Evolutionary conservation across 2,329 filamentous ascomycete species (phyloP).

Genomic region (Phaeosphaeria sp.): DNA sequence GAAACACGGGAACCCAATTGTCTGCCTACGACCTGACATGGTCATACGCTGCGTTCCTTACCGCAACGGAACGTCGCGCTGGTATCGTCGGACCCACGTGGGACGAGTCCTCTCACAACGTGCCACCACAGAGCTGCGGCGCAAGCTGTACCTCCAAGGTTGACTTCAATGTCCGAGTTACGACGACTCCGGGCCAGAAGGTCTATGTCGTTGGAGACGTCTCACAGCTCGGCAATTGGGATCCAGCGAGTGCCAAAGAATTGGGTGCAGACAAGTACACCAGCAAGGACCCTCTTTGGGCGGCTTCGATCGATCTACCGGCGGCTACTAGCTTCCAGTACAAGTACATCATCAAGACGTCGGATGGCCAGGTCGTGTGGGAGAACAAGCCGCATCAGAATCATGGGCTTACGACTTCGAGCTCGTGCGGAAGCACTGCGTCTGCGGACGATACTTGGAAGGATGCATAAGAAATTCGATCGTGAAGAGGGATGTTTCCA

Average conservation of each 20-base stretch:
- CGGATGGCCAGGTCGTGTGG: slow-evolving; percentile 53
- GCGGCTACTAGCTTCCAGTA: slow-evolving; percentile 53
- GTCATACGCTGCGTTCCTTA: slow-evolving; percentile 75
- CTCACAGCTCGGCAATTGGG: slow-evolving; percentile 53
- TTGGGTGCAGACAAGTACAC: slow-evolving; percentile 54
- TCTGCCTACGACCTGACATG: slow-evolving; percentile 74
- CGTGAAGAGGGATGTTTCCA: not conserved
- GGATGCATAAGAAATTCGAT: not conserved
- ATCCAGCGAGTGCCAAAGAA: slow-evolving; percentile 45
- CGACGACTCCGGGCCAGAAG: slow-evolving; percentile 57
- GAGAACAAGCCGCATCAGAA: slow-evolving; percentile 55
- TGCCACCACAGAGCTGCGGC: slow-evolving; percentile 50
- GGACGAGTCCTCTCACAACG: slow-evolving; percentile 45
- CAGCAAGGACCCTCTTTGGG: slow-evolving; percentile 54
- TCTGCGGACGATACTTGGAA: slow-evolving; percentile 19
- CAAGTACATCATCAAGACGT: slow-evolving; percentile 54
- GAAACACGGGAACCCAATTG: slow-evolving; percentile 56
- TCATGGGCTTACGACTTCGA: slow-evolving; percentile 44
- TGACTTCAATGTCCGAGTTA: slow-evolving; percentile 57
- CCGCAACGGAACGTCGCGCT: slow-evolving; percentile 39
- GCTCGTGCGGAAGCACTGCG: slow-evolving; percentile 23
- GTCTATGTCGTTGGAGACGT: slow-evolving; percentile 54
- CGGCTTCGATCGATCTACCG: slow-evolving; percentile 45
- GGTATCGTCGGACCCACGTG: slow-evolving; percentile 18
- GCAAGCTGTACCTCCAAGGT: slow-evolving; percentile 38